These are phyloP conservation scores for Trichosporon sp. DNA, from an alignment of 1,284 basidiomycete genomes.

Conservation along the genomic window DNA sequence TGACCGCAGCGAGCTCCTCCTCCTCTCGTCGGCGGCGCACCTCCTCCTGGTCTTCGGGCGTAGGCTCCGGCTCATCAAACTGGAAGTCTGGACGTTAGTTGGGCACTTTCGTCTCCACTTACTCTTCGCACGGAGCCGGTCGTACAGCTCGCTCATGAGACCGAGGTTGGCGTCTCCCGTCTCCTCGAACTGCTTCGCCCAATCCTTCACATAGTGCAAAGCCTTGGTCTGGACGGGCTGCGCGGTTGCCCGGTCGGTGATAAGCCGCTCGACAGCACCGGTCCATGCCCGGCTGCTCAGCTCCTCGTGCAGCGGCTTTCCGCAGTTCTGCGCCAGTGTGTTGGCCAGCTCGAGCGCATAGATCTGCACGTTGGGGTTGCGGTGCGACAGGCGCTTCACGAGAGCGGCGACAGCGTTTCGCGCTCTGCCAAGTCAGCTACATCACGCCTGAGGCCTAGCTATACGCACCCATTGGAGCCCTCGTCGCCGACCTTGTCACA, in stretches of 20 bases:
- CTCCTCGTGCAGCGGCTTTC: slow-evolving; percentile 74
- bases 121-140: slow-evolving; percentile 78
- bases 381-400: slow-evolving; percentile 85
- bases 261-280: slow-evolving; percentile 74
- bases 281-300: slow-evolving; percentile 88
- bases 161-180: slow-evolving; percentile 67
- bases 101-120: slow-evolving; percentile 26
- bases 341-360: slow-evolving; percentile 83
- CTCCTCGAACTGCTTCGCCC: slow-evolving; percentile 77
- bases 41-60: slow-evolving; percentile 57
- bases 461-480: slow-evolving; percentile 67
- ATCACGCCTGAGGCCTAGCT: background rate
- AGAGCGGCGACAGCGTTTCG: slow-evolving; percentile 78
- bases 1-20: slow-evolving; percentile 82
- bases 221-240: slow-evolving; percentile 78
- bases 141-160: slow-evolving; percentile 86
- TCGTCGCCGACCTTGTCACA: slow-evolving; percentile 94
- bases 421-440: slow-evolving; percentile 57
- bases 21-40: slow-evolving; percentile 71
- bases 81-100: slow-evolving; percentile 29
- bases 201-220: slow-evolving; percentile 69
- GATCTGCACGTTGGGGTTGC: slow-evolving; percentile 94
- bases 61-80: slow-evolving; percentile 63
- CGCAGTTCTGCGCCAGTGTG: slow-evolving; percentile 86
- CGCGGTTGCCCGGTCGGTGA: slow-evolving; percentile 85